Evolutionary conservation across 805 yeast genomes (phyloP).

Genomic region (Myxozyma geophila): DNA sequence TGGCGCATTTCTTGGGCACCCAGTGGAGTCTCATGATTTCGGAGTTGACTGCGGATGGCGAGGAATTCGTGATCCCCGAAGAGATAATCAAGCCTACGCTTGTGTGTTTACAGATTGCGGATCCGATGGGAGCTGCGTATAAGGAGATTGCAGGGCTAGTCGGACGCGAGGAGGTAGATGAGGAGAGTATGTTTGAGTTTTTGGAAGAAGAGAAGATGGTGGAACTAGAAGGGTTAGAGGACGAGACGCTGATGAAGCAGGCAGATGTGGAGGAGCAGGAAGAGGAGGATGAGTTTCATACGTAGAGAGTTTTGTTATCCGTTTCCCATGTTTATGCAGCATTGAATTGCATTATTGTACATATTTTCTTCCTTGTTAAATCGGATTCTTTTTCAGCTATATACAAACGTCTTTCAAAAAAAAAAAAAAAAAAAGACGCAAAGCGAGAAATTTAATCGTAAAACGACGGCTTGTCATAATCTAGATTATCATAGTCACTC

Average conservation of each 20-base stretch:
- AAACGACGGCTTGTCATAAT: not conserved
- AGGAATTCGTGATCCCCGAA: conserved; percentile 3
- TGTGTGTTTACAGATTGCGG: conserved; percentile 25
- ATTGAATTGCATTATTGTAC: not conserved
- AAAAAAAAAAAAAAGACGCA: not conserved
- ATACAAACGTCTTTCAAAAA: not conserved
- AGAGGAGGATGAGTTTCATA: conserved; percentile 21
- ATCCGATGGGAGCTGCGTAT: conserved; percentile 20
- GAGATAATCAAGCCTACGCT: conserved; percentile 3
- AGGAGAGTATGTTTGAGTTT: not conserved
- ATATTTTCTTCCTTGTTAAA: not conserved
- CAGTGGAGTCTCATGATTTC: conserved; percentile 21
- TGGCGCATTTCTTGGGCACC: conserved; percentile 14
- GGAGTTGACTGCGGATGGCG: conserved; percentile 15
- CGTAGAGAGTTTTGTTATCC: not conserved
- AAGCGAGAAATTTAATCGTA: not conserved
- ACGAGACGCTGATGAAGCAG: conserved; percentile 4
- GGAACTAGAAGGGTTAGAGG: not conserved
- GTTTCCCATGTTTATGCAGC: not conserved
- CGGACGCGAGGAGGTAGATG: conserved; percentile 1
- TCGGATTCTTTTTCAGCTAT: not conserved
- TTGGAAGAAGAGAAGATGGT: conserved; percentile 4
- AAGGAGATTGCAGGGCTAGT: conserved; percentile 11
- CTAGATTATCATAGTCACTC: not conserved
- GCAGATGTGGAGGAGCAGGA: conserved; percentile 15